Conservation (phyloP, 2,329 filamentous ascomycete species). For the Albophoma yamanashiensis region DNA sequence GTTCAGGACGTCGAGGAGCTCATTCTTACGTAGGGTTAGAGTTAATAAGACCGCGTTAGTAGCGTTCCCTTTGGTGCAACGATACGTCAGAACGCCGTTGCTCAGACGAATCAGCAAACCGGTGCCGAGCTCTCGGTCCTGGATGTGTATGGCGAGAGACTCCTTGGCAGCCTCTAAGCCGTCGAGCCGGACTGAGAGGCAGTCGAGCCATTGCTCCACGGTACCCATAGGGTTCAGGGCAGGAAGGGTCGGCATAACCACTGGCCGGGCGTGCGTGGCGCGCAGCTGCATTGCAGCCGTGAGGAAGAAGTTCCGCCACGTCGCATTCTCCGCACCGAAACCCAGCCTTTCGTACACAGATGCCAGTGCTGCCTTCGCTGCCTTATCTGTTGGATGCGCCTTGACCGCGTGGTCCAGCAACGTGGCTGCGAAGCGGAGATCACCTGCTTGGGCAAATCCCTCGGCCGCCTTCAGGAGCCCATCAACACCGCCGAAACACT, state of each 20-base stretch:
- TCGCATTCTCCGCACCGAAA: conserved; percentile 25
- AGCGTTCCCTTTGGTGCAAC: not conserved
- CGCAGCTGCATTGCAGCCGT: conserved; percentile 17
- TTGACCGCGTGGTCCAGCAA: conserved; percentile 23
- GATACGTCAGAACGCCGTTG: conserved; percentile 3
- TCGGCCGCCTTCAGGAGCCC: conserved; percentile 17
- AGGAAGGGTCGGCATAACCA: not conserved
- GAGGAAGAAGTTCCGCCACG: conserved; percentile 29
- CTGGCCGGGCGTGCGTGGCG: not conserved
- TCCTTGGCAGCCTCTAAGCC: not conserved
- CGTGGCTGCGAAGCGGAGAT: conserved; percentile 27
- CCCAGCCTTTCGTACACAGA: conserved; percentile 21
- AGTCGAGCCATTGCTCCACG: not conserved
- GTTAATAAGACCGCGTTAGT: not conserved
- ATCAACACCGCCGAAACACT: conserved; percentile 23
- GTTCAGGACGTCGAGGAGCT: not conserved
- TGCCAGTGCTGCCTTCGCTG: conserved; percentile 14
- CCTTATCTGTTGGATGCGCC: conserved; percentile 11
- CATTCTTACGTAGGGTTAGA: not conserved
- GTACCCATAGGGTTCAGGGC: not conserved
- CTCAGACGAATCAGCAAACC: conserved; percentile 2
- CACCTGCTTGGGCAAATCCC: conserved; percentile 14
- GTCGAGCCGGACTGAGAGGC: not conserved
- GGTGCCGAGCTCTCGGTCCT: not conserved
- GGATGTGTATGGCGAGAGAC: conserved; percentile 1